Evolutionary conservation across 176 grass and related monocot genomes (phyloP).

Genomic region (Puccinellia tenuiflora): DNA sequence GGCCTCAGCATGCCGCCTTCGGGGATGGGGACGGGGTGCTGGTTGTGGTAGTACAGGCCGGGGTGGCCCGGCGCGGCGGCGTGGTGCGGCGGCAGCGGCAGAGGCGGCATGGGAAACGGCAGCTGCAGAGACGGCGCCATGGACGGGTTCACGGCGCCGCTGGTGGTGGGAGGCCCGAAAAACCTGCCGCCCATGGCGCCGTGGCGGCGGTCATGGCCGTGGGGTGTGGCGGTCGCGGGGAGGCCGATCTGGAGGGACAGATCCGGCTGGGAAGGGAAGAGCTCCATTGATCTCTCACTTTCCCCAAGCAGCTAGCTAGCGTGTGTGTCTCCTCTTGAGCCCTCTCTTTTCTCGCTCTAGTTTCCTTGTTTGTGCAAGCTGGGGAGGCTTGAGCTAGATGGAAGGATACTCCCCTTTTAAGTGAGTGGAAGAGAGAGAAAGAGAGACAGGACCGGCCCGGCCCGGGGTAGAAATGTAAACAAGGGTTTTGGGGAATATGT

Average conservation of each 20-base stretch:
- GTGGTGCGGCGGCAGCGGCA: conserved; percentile 15
- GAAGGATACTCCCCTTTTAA: conserved; percentile 34
- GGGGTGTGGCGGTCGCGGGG: conserved; percentile 18
- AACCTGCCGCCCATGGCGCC: conserved; percentile 30
- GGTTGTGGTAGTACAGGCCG: conserved; percentile 23
- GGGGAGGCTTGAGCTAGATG: conserved; percentile 12
- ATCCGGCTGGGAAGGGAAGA: conserved; percentile 78
- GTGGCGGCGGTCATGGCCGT: conserved; percentile 16
- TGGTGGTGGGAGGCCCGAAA: background rate
- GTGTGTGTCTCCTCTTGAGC: background rate
- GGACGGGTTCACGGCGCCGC: conserved; percentile 9
- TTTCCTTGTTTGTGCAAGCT: conserved; percentile 32
- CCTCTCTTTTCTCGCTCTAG: background rate
- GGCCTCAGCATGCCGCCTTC: conserved; percentile 35
- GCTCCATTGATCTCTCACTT: conserved; percentile 56
- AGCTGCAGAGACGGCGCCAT: conserved; percentile 18
- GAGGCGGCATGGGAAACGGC: conserved; percentile 4
- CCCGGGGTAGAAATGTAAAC: conserved; percentile 29
- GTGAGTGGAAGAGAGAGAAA: conserved; percentile 15
- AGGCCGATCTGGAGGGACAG: conserved; percentile 87
- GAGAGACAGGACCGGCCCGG: background rate
- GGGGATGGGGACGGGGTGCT: background rate
- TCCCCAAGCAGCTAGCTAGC: background rate
- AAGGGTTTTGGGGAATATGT: background rate
- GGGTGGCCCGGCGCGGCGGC: background rate